These are phyloP conservation scores for Bolboschoenoplectus hybrid DNA, from an alignment of 202 grass and related monocot species.

Conservation along the genomic window DNA sequence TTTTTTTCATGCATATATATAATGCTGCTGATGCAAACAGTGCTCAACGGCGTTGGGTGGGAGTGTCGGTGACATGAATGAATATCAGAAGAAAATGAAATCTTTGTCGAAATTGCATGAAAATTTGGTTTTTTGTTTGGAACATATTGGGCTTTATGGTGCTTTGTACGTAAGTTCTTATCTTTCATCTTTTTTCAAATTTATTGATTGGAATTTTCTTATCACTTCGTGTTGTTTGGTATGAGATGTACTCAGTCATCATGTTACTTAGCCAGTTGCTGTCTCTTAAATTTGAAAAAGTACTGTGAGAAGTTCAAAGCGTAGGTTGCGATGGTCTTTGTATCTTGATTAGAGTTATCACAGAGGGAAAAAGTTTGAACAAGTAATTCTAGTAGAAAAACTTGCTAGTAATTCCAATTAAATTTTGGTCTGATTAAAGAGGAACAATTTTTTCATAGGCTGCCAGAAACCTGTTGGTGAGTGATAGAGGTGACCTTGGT, in stretches of 20 bases:
- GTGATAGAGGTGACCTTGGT: slow-evolving; percentile 36
- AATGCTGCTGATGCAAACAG: slow-evolving; percentile 50
- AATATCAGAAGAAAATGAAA: slow-evolving; percentile 76
- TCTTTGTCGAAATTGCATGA: slow-evolving; percentile 70
- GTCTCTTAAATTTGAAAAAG: background rate
- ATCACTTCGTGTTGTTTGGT: background rate
- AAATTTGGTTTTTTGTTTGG: slow-evolving; percentile 82
- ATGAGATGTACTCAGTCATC: background rate
- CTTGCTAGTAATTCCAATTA: background rate
- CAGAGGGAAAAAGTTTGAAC: background rate
- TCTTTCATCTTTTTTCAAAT: slow-evolving; percentile 20
- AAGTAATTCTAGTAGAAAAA: slow-evolving; percentile 8
- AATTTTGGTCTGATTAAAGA: background rate
- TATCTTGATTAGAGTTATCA: slow-evolving; percentile 16
- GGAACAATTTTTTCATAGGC: slow-evolving; percentile 50
- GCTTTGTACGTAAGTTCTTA: slow-evolving; percentile 73
- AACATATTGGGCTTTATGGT: slow-evolving; percentile 86
- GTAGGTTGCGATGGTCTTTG: background rate
- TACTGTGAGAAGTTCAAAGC: slow-evolving; percentile 4
- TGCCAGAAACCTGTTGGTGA: slow-evolving; percentile 53
- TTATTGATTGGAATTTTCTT: slow-evolving; percentile 1
- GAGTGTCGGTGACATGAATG: slow-evolving; percentile 60
- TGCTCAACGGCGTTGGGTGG: slow-evolving; percentile 58
- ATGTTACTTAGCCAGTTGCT: background rate
- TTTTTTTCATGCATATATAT: slow-evolving; percentile 20